phyloP scores from a whole-genome alignment of 306 rosid species.

The Gleditsia sinensis region DNA sequence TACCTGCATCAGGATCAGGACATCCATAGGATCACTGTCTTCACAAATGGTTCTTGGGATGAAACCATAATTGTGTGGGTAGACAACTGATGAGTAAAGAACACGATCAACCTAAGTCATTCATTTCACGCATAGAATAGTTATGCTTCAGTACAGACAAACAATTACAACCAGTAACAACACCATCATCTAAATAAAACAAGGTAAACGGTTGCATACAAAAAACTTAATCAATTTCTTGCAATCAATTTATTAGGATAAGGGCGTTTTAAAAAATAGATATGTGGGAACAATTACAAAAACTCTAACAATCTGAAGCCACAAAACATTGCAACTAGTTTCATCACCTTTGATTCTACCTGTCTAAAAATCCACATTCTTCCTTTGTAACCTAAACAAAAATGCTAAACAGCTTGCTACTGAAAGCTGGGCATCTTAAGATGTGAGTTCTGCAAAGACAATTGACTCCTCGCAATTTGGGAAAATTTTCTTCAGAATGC shows the following conservation, averaged over 20 bases:
- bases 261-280: constrained; percentile 13
- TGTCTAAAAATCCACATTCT: background rate
- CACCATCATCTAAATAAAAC: background rate
- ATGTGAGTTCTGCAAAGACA: constrained; percentile 1
- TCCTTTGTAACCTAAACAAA: background rate
- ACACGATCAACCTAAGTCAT: constrained; percentile 83
- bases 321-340: background rate
- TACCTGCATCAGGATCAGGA: constrained; percentile 96
- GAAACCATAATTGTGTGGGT: constrained; percentile 98
- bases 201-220: constrained; percentile 9
- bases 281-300: background rate
- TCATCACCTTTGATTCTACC: constrained; percentile 7
- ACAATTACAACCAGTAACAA: constrained; percentile 1
- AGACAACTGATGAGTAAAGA: constrained; percentile 97
- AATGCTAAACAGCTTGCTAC: constrained; percentile 6
- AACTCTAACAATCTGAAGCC: constrained; percentile 15
- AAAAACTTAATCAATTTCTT: no score
- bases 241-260: no score
- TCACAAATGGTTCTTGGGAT: constrained; percentile 95
- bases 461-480: background rate
- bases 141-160: constrained; percentile 23
- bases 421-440: background rate
- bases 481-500: background rate
- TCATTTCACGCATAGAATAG: constrained; percentile 30
- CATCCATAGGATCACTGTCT: constrained; percentile 98